Evolutionary conservation across 2,329 filamentous ascomycete genomes (phyloP), one percentile per base, ranked within the genome.

Genomic region (Cladosporium sp.): DNA sequence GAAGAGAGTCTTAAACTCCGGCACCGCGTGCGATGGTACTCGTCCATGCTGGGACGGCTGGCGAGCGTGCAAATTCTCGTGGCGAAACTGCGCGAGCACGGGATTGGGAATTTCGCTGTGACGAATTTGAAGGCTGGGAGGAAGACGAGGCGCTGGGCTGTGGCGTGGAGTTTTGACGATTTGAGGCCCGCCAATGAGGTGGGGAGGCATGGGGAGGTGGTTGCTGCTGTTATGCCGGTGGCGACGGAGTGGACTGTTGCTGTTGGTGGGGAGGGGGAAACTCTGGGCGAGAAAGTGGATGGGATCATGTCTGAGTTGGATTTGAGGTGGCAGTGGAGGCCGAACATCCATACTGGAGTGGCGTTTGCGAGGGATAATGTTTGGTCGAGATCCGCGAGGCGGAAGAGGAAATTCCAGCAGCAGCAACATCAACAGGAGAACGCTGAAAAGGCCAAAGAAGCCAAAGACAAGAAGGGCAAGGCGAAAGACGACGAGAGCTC

Each of bases 41-140:
- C 86, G 1, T 83, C 84, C 48, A 94, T 97, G 88, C 74, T 97
- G 0, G 91, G 92, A 0, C 94, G 94, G 61, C 72, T 88, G 25
- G 77, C 78, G 0, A 91, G 85, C 57, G 75, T 85, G 1, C 72
- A 74, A 0, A 67, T 85, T 0, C 70, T 95, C 0, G 74, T 83
- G 5, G 74, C 76, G 45, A 72, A 85, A 7, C 67, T 82, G 3
- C 77, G 78, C 13, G 69, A 76, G 2, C 63, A 76, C 8, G 73
- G 71, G 0, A 77, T 94, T 32, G 73, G 74, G 32, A 98, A 97
- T 64, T 96, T 84, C 59, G 91, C 89, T 0, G 80, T 95, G 0
- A 86, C 85, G 0, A 83, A 86, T 55, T 85, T 97, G 57, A 75
- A 88, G 0, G 88, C 92, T 51, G 88, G 87, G 0, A 81, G 71